phyloP scores from a whole-genome alignment of 345 rosid genomes.

The Aurinia saxatilis region DNA sequence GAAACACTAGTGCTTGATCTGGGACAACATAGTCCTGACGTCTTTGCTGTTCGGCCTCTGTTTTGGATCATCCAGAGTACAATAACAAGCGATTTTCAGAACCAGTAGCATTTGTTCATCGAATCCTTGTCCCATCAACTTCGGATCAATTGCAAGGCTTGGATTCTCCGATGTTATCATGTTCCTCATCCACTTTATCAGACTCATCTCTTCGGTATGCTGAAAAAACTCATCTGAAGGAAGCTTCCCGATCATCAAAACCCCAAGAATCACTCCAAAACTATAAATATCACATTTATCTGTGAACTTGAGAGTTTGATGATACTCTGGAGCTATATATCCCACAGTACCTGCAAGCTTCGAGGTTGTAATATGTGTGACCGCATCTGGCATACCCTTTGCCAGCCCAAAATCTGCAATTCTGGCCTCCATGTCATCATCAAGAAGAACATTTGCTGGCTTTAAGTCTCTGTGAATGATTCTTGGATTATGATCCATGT shows the following conservation, averaged over 20 bases:
- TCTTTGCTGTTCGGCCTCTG: slow-evolving; percentile 87
- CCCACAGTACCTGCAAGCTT: slow-evolving; percentile 84
- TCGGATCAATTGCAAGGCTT: slow-evolving; percentile 51
- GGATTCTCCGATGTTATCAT: slow-evolving; percentile 60
- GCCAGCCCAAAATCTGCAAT: slow-evolving; percentile 92
- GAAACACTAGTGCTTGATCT: slow-evolving; percentile 36
- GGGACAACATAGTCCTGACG: slow-evolving; percentile 63
- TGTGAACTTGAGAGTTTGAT: slow-evolving; percentile 79
- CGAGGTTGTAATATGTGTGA: slow-evolving; percentile 55
- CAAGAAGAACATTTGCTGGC: slow-evolving; percentile 84
- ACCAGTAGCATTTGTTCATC: slow-evolving; percentile 81
- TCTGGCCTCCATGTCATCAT: slow-evolving; percentile 87
- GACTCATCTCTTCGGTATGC: slow-evolving; percentile 54
- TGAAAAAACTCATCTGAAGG: slow-evolving; percentile 89
- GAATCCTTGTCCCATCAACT: slow-evolving; percentile 44
- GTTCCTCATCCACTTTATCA: slow-evolving; percentile 77
- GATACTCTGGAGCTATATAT: slow-evolving; percentile 83
- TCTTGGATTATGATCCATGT: slow-evolving; percentile 48
- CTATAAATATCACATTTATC: slow-evolving; percentile 85
- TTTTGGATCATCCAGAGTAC: slow-evolving; percentile 72
- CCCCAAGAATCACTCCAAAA: slow-evolving; percentile 75
- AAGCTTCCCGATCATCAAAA: slow-evolving; percentile 67
- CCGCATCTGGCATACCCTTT: slow-evolving; percentile 63
- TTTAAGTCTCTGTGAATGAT: slow-evolving; percentile 89
- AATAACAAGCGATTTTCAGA: slow-evolving; percentile 76